Evolutionary conservation across 148 eudicot species (phyloP).

Genomic region (Drosera capensis): DNA sequence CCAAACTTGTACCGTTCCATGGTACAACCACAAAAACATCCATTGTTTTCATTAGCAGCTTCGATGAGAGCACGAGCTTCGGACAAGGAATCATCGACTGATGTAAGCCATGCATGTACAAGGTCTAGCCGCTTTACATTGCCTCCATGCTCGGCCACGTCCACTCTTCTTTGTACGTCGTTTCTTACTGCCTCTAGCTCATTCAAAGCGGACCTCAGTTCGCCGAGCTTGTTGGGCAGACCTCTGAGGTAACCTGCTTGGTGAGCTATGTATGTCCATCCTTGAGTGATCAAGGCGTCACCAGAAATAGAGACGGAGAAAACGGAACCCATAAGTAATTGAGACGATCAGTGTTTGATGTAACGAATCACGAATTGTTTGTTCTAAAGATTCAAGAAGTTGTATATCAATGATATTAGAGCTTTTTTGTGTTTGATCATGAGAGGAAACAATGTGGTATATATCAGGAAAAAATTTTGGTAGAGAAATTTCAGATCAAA

Average conservation of each 20-base stretch:
- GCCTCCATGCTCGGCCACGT: conserved; percentile 14
- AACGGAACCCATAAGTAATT: background rate
- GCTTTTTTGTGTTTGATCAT: too few species aligned
- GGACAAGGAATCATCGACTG: conserved; percentile 10
- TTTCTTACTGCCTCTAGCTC: conserved; percentile 16
- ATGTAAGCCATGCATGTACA: conserved; percentile 23
- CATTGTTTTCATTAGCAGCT: conserved; percentile 5
- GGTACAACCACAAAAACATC: conserved; percentile 6
- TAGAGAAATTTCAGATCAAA: too few species aligned
- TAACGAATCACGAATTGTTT: too few species aligned
- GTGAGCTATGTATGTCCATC: background rate
- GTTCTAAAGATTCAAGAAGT: too few species aligned
- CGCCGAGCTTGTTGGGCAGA: background rate
- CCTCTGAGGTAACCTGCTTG: background rate
- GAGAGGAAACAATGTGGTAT: too few species aligned
- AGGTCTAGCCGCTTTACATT: conserved; percentile 12
- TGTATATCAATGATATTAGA: too few species aligned
- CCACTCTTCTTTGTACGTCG: conserved; percentile 17
- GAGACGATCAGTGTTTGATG: too few species aligned
- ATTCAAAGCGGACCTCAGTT: background rate
- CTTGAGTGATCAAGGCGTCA: background rate
- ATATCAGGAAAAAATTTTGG: too few species aligned
- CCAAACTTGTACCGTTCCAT: conserved; percentile 11
- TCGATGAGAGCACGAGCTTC: conserved; percentile 5
- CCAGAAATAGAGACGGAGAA: background rate